phyloP scores from a whole-genome alignment of 2,329 filamentous ascomycete species.

The Epichloe gansuensis region DNA sequence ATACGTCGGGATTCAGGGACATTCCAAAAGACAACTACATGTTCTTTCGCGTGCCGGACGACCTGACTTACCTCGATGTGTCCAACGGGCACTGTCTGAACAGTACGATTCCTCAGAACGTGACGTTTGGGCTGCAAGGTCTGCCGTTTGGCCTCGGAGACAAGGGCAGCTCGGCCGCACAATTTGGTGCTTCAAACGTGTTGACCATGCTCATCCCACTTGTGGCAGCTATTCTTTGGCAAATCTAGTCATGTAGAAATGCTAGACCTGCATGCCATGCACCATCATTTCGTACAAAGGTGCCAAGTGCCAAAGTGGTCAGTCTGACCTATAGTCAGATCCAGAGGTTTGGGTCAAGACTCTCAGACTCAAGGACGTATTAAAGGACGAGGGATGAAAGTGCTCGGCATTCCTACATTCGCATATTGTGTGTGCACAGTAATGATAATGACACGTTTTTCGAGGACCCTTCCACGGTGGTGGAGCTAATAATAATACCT shows the following conservation, averaged over 20 bases:
- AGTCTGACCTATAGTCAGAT: neutral
- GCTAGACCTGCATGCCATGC: neutral
- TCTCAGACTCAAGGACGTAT: no score
- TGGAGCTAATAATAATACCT: no score
- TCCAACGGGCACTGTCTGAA: slow-evolving; percentile 58
- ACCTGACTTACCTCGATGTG: slow-evolving; percentile 54
- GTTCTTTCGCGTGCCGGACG: slow-evolving; percentile 66
- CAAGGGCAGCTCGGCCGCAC: slow-evolving; percentile 18
- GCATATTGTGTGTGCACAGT: neutral
- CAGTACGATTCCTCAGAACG: slow-evolving; percentile 49
- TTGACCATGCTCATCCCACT: slow-evolving; percentile 11
- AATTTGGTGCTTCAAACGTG: slow-evolving; percentile 11
- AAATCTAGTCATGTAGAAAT: slow-evolving; percentile 4
- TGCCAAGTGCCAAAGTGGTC: neutral
- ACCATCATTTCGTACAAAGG: neutral
- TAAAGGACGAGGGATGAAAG: no score
- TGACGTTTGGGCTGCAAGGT: slow-evolving; percentile 58
- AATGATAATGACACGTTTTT: neutral
- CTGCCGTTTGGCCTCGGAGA: slow-evolving; percentile 34
- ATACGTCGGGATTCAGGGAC: slow-evolving; percentile 58
- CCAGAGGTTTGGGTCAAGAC: no score
- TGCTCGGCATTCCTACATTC: no score
- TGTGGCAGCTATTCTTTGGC: slow-evolving; percentile 10
- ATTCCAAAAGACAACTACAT: slow-evolving; percentile 59
- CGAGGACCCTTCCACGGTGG: no score